Evolutionary conservation across 2,329 filamentous ascomycete genomes (phyloP), one percentile per base, ranked within the genome.

Genomic region (Colletotrichum cereale): DNA sequence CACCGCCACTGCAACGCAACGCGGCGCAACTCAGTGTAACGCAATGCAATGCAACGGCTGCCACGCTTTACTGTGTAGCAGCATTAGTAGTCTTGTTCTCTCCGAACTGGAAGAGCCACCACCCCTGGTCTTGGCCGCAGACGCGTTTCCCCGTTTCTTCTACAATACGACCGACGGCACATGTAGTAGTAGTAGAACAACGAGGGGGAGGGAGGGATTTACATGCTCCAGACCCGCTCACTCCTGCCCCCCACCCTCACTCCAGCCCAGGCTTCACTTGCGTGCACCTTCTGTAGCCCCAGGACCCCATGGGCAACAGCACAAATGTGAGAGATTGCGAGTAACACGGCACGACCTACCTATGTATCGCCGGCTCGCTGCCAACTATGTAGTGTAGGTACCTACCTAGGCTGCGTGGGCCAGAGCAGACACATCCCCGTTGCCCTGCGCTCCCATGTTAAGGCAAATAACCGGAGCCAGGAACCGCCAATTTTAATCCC

Each of bases 391-490:
- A n/a, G n/a, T n/a, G n/a, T 52, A 21, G 6, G 21, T 55, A 42
- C 40, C 40, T 18, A 42, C 16, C 16, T 11, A n/a, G 47, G 36
- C 38, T 44, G 10, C 56, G 24, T 40, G 18, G 24, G 34, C 55
- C 21, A 50, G 40, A 48, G 26, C 4, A 14, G 8, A 16, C 56
- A 29, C 24, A 48, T 53, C n/a, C 24, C 14, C 38, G n/a, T 24
- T 47, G 58, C n/a, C 42, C 60, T 62, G 42, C 47, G n/a, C 44
- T 21, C 26, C 14, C 14, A 69, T 69, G 55, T 50, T 56, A 56
- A 67, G 31, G 67, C 18, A 71, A 66, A 67, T 71, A 67, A 67
- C 36, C 63, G 68, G 68, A 47, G 10, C 56, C 50, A 44, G 40
- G 57, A 62, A 60, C 58, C 58, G 55, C 58, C 52, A 67, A 68